Base-by-base conservation (phyloP, 2,329 filamentous ascomycete species). In the Balansia obtecta region DNA sequence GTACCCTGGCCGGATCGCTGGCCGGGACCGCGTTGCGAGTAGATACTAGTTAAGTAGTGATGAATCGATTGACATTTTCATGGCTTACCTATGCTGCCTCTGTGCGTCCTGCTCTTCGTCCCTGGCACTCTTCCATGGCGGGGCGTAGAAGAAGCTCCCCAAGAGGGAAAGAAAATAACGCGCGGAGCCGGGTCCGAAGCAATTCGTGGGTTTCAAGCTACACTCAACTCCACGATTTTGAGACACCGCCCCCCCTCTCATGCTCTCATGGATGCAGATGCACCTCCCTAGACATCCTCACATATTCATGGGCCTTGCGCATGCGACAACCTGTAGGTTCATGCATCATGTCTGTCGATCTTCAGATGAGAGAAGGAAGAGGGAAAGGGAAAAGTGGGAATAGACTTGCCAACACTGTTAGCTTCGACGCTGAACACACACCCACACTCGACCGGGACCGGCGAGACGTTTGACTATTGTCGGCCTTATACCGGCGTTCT, bases 401-500 rank as follows among this genome's bases (percentile, higher is more conserved):
- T 20, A 27, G 22, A 27, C 3, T 27, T 27, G 22, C 39, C 12
- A 45, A 47, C 46, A 34, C 18, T 18, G 45, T 38, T 33, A 13
- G 6, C 27, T 18, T 38, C n/a, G 20, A 44, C 30, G 22, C 20
- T n/a, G 45, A 33, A 33, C 34, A 32, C 46, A 41, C n/a, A 22
- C 33, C 6, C 22, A n/a, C n/a, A n/a, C n/a, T 27, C 22, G 3
- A 3, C 16, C 34, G 13, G 40, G 37, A 49, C 16, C 42, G 34
- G 42, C 30, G n/a, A 34, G 37, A 40, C 18, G 30, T 37, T 33
- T 27, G 16, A 27, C 12, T 41, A 16, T 27, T 39, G 41, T 51
- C 50, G 42, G 46, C 50, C 33, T 51, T 51, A 41, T 51, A 46
- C 42, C 50, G 45, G 40, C 32, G 46, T 10, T 34, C 38, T 45